Evolutionary conservation across 768 basidiomycete genomes (phyloP).

Genomic region (Suillus weaverae): DNA sequence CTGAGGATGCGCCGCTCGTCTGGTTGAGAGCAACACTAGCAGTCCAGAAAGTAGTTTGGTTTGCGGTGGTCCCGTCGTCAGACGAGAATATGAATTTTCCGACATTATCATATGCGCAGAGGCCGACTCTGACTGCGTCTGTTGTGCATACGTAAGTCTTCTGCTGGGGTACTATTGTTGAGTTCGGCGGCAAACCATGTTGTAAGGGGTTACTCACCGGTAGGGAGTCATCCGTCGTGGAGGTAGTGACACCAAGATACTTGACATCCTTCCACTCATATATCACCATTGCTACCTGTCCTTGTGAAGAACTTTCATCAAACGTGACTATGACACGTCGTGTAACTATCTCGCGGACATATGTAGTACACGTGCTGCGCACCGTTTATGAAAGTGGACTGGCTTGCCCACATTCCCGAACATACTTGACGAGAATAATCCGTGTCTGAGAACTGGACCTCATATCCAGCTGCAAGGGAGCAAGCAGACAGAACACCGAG

Average conservation of each 20-base stretch:
- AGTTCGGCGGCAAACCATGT: not conserved
- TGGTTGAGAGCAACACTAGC: slow-evolving; percentile 67
- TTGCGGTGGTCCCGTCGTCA: slow-evolving; percentile 57
- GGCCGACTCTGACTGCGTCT: slow-evolving; percentile 65
- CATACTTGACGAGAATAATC: slow-evolving; percentile 90
- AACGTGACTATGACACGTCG: slow-evolving; percentile 62
- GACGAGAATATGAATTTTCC: slow-evolving; percentile 90
- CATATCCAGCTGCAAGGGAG: slow-evolving; percentile 48
- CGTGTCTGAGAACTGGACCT: slow-evolving; percentile 67
- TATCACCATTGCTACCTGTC: slow-evolving; percentile 90
- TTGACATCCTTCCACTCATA: slow-evolving; percentile 93
- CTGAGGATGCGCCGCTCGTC: slow-evolving; percentile 21
- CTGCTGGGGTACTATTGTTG: slow-evolving; percentile 47
- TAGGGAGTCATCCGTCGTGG: slow-evolving; percentile 49
- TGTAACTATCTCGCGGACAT: slow-evolving; percentile 5
- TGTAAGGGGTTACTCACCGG: slow-evolving; percentile 55
- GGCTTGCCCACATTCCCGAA: slow-evolving; percentile 90
- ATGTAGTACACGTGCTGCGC: slow-evolving; percentile 18
- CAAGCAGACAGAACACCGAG: slow-evolving; percentile 32
- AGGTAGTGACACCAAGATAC: slow-evolving; percentile 76
- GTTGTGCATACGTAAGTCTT: slow-evolving; percentile 94
- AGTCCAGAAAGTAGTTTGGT: slow-evolving; percentile 87
- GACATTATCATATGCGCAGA: slow-evolving; percentile 67
- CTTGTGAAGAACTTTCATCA: slow-evolving; percentile 63
- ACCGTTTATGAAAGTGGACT: slow-evolving; percentile 84